Conservation (phyloP, 176 grass and related monocot genomes). For the Aegilops longissima region DNA sequence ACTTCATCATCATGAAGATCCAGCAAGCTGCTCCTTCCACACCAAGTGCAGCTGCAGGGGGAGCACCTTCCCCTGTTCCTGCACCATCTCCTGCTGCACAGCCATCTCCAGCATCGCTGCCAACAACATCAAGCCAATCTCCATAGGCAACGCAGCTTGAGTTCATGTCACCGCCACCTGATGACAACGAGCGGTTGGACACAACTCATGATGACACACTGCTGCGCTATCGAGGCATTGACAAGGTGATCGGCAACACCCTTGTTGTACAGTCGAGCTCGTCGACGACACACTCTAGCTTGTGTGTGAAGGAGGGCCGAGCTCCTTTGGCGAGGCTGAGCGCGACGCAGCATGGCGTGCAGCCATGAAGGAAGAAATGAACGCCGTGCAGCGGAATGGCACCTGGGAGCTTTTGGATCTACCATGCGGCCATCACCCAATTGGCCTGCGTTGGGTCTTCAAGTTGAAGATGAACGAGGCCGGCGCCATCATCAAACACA, state of each 20-base stretch:
- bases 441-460: background rate
- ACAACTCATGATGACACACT: background rate
- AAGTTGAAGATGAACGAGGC: background rate
- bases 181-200: background rate
- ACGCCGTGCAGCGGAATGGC: background rate
- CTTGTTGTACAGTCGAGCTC: background rate
- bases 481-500: background rate
- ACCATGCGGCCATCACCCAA: background rate
- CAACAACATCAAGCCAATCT: background rate
- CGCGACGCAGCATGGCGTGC: background rate
- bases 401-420: background rate
- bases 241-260: background rate
- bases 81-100: background rate
- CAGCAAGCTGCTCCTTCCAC: background rate
- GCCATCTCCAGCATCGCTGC: background rate
- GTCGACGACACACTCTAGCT: background rate
- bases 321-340: background rate
- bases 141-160: background rate
- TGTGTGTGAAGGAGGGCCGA: background rate
- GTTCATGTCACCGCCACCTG: background rate
- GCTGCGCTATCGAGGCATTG: background rate
- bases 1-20: background rate
- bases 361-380: background rate
- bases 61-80: background rate
- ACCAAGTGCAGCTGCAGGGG: background rate